A percentile compares a stretch with the other conserved stretches of the same genome.
Evolutionary conservation across 306 rosid genomes (phyloP).

Genomic region (Vigna angularis): DNA sequence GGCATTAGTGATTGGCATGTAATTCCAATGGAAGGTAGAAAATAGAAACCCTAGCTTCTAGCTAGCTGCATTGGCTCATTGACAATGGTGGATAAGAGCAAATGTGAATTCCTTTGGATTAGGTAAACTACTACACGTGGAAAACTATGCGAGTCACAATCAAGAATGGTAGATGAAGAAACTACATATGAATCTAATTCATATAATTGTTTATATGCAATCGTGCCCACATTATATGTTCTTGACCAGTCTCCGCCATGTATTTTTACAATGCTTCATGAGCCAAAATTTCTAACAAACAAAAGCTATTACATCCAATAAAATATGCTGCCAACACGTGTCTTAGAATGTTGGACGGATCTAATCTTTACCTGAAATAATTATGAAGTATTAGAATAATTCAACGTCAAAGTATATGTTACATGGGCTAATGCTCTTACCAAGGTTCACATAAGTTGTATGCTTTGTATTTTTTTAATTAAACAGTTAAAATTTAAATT

Average conservation of each 20-base stretch:
- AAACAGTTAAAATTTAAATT: too few relatives aligned
- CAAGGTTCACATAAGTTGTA: too few relatives aligned
- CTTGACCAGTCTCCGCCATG: constrained; percentile 32
- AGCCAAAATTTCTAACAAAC: constrained; percentile 40
- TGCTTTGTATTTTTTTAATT: too few relatives aligned
- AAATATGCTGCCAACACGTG: background rate
- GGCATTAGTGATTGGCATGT: constrained; percentile 30
- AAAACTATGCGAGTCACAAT: constrained; percentile 51
- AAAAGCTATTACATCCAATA: constrained; percentile 17
- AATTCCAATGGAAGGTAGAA: constrained; percentile 10
- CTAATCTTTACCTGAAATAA: too few relatives aligned
- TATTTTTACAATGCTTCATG: background rate
- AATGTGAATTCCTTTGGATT: constrained; percentile 39
- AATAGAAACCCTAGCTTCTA: background rate
- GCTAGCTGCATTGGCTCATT: constrained; percentile 30
- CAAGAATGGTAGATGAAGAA: constrained; percentile 36
- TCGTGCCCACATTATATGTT: background rate
- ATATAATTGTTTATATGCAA: background rate
- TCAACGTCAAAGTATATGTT: too few relatives aligned
- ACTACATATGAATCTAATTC: constrained; percentile 10
- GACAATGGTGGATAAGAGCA: constrained; percentile 46
- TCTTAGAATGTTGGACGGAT: too few relatives aligned
- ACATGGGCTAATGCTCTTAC: too few relatives aligned
- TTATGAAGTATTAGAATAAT: too few relatives aligned
- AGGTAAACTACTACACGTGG: constrained; percentile 62